Evolutionary conservation across 2,329 filamentous ascomycete genomes (phyloP), one percentile per base, ranked within the genome.

Genomic region (Pyrenochaeta sp.): DNA sequence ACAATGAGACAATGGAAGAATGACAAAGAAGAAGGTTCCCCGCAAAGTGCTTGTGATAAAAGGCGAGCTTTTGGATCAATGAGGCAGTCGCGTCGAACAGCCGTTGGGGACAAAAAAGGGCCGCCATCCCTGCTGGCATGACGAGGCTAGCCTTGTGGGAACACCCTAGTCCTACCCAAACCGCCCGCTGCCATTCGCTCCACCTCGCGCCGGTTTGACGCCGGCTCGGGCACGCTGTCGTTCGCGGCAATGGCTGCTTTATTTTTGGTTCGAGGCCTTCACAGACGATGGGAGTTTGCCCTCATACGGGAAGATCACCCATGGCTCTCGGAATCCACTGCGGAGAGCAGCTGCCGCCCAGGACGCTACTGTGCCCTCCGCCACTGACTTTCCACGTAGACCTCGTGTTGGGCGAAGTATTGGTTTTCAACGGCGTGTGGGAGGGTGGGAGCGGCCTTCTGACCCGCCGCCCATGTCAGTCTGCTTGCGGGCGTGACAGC

Each of bases 141-240:
- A 47, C 44, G 44, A 40, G 36, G 49, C 21, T 23, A 32, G 12
- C 18, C 49, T 21, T 46, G n/a, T 42, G 21, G 10, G 21, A 30
- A 9, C 10, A 5, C 49, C 30, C 36, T 30, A n/a, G 33, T 48
- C 33, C 39, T 40, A 27, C 23, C 17, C 40, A 14, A 29, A 9
- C 21, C 30, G 12, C 32, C 17, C 11, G 14, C 7, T n/a, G 35
- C 29, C 14, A 53, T 45, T 53, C 37, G 50, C 20, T 29, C 15
- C 20, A 3, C 14, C 50, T 53, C 50, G 50, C 50, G 50, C 50
- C 50, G 45, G 7, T 20, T 45, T 48, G 44, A 49, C 49, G 49
- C 49, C 43, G 36, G 31, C 21, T 35, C 36, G 31, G 37, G 29
- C n/a, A 12, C 47, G 23, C 45, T 44, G 40, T 33, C 35, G 12